Conservation (phyloP, 2,329 filamentous ascomycete genomes). For the Rachicladosporium sp. region DNA sequence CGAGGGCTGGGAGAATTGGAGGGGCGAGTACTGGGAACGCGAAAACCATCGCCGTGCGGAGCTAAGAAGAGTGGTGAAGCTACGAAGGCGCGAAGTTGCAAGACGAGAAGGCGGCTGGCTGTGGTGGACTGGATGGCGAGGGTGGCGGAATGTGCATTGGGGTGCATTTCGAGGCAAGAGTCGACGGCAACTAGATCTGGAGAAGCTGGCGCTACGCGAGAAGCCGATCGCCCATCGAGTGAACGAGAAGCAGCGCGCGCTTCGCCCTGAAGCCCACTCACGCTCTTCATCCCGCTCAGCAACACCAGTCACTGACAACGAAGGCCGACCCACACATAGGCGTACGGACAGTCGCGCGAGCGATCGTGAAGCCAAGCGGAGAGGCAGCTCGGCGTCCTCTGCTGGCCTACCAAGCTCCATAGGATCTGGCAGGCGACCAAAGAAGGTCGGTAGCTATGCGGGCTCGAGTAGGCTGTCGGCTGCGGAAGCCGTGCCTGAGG, state of each 20-base stretch:
- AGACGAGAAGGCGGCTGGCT: conserved; percentile 61
- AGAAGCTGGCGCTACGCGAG: conserved; percentile 18
- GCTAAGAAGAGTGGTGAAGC: conserved; percentile 57
- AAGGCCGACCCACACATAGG: conserved; percentile 5
- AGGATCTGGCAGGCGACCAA: conserved; percentile 5
- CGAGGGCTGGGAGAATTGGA: conserved; percentile 93
- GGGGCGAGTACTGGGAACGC: conserved; percentile 90
- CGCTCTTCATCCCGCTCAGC: conserved; percentile 13
- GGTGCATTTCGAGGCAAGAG: conserved; percentile 15
- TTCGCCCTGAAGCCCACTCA: conserved; percentile 12
- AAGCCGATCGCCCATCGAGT: conserved; percentile 11
- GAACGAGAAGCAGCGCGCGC: conserved; percentile 12
- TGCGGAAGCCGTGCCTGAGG: conserved; percentile 3
- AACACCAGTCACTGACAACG: conserved; percentile 17
- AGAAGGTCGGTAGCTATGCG: conserved; percentile 1
- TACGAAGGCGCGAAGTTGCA: conserved; percentile 56
- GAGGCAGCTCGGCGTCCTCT: conserved; percentile 12
- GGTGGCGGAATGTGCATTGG: conserved; percentile 28
- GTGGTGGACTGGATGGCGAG: conserved; percentile 73
- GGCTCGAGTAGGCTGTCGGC: conserved; percentile 3
- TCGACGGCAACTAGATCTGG: conserved; percentile 18
- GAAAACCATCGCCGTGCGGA: conserved; percentile 81
- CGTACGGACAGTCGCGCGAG: conserved; percentile 3
- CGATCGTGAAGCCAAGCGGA: conserved; percentile 8
- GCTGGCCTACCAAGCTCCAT: neutral